Evolutionary conservation across 164 flowering plant genomes (phyloP), one percentile per base, ranked within the genome.

Genomic region (Buxus sempervirens): DNA sequence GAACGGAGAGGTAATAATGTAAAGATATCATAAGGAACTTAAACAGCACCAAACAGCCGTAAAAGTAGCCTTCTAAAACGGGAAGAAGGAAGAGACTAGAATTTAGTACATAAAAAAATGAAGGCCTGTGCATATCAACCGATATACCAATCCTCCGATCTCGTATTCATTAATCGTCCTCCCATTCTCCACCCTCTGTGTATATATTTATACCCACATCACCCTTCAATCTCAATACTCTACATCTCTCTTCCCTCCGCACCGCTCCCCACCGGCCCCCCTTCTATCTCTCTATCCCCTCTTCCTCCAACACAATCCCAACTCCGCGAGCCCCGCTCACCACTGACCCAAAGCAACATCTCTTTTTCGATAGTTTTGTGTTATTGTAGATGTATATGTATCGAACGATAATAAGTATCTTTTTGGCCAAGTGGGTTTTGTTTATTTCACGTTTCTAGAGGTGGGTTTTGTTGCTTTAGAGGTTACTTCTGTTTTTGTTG

Each of bases 81-180:
- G 21, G 57, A 60, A 38, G 49, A 62, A 59, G n/a, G 28, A 51
- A 36, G 51, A 15, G 12, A 45, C 13, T 45, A 45, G 18, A 45
- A 45, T 2, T 20, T 21, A 56, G 24, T 21, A 56, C 8, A 21
- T n/a, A n/a, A 20, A 20, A 20, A 55, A 56, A 21, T 18, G 23
- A 21, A 56, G 14, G 21, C 10, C 59, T 9, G 21, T 20, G 21
- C 24, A 57, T 22, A 57, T 12, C 25, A 21, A 57, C 15, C 27
- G 23, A 70, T 79, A 77, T 70, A 76, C 80, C 80, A 80, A 71
- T 64, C 74, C 64, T 51, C 53, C 63, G 58, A 41, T 69, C 68
- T 57, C 73, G 9, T 72, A 61, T 68, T 76, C 77, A 74, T 67
- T 74, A 68, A 74, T 70, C 76, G 66, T 32, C 58, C 22, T 21